Conservation (phyloP, 208 protist genomes). For the Zelonia costaricensis region DNA sequence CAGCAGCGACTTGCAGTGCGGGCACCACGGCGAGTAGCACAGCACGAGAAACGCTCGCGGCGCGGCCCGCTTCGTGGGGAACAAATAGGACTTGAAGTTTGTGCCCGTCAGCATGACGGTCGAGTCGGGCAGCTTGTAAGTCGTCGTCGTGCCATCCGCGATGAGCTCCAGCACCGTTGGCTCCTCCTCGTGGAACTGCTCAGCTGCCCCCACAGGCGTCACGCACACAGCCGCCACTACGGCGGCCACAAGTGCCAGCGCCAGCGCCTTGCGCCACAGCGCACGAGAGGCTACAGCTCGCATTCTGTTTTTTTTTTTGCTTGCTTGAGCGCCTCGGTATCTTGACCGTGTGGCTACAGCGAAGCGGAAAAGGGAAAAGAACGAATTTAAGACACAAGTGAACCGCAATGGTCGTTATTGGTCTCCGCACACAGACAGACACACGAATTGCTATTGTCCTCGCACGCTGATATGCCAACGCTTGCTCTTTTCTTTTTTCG, state of each 20-base stretch:
- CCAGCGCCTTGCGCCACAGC: not conserved
- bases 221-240: conserved; percentile 3
- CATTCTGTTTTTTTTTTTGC: too few relatives aligned
- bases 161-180: conserved; percentile 26
- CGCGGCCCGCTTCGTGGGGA: conserved; percentile 28
- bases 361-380: too few relatives aligned
- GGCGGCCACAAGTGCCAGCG: conserved; percentile 2
- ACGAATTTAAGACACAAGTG: too few relatives aligned
- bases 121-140: conserved; percentile 38
- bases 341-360: too few relatives aligned
- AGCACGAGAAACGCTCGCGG: conserved; percentile 72
- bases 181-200: conserved; percentile 19
- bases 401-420: too few relatives aligned
- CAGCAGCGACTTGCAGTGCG: conserved; percentile 72
- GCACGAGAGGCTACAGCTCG: not conserved
- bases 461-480: too few relatives aligned
- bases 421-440: too few relatives aligned
- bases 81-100: conserved; percentile 75
- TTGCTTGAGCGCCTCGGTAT: too few relatives aligned
- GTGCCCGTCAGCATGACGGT: conserved; percentile 37
- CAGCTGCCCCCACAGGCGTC: conserved; percentile 3
- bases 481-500: too few relatives aligned
- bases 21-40: conserved; percentile 85
- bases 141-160: conserved; percentile 16
- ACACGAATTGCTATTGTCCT: too few relatives aligned